phyloP scores from a whole-genome alignment of 2,329 filamentous ascomycete genomes.

The Pseudogymnoascus sp. region DNA sequence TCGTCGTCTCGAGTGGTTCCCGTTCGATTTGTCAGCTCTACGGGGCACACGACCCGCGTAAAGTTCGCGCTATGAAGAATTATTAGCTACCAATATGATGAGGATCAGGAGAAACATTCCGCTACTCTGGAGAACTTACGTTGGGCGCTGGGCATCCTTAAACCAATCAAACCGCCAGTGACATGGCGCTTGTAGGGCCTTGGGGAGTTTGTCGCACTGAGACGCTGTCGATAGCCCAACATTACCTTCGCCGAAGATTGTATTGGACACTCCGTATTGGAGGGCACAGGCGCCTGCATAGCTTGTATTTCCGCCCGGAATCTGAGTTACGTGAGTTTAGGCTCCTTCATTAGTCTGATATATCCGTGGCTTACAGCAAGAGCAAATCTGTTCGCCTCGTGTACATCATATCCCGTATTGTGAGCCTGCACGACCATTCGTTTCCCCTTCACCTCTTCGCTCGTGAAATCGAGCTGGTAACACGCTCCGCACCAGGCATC shows the following conservation, averaged over 20 bases:
- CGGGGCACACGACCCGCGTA: not conserved
- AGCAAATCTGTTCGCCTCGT: constrained; percentile 44
- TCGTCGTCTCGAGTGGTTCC: not conserved
- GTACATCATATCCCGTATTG: constrained; percentile 48
- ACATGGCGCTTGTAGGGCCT: not conserved
- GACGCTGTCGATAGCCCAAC: not conserved
- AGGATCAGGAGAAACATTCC: not conserved
- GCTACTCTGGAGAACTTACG: not conserved
- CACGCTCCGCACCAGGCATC: constrained; percentile 44
- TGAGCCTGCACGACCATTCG: constrained; percentile 52
- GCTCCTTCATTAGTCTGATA: not conserved
- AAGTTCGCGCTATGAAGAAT: not conserved
- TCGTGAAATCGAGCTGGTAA: constrained; percentile 53
- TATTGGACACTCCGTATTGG: not conserved
- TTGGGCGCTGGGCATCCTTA: not conserved
- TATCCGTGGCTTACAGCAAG: constrained; percentile 30
- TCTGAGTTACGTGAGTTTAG: not conserved
- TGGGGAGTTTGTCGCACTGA: not conserved
- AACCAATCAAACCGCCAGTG: not conserved
- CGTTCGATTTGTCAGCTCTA: not conserved
- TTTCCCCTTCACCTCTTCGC: constrained; percentile 43
- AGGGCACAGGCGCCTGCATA: not conserved
- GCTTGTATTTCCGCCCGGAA: not conserved
- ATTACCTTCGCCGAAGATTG: not conserved
- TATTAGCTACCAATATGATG: not conserved